Evolutionary conservation across 2,329 filamentous ascomycete genomes (phyloP).

Genomic region (Pezicula rhizophila): DNA sequence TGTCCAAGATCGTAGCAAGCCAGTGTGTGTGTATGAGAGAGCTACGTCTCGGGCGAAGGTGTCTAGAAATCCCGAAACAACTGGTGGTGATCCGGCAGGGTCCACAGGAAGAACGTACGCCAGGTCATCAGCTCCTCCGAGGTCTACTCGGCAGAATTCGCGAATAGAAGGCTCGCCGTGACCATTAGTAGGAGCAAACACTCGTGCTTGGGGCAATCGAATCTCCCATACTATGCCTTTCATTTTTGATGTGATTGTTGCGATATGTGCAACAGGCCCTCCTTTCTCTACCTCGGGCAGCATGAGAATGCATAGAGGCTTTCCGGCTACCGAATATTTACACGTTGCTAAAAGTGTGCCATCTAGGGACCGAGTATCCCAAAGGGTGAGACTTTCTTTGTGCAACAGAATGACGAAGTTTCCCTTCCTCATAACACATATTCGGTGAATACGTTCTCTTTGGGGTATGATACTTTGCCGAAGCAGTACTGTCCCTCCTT

Average conservation of each 20-base stretch:
- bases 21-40: conserved; percentile 73
- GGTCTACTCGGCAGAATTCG: conserved; percentile 66
- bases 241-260: conserved; percentile 75
- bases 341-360: conserved; percentile 54
- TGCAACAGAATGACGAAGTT: conserved; percentile 77
- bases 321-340: conserved; percentile 56
- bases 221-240: conserved; percentile 79
- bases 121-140: conserved; percentile 53
- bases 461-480: conserved; percentile 64
- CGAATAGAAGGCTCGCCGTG: conserved; percentile 38
- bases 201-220: conserved; percentile 45
- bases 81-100: conserved; percentile 68
- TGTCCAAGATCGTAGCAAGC: conserved; percentile 78
- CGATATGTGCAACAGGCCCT: conserved; percentile 60
- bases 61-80: conserved; percentile 74
- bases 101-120: conserved; percentile 75
- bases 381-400: conserved; percentile 64
- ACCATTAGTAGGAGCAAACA: conserved; percentile 29
- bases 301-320: conserved; percentile 73
- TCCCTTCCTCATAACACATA: conserved; percentile 70
- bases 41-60: conserved; percentile 81
- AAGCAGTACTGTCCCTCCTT: conserved; percentile 47
- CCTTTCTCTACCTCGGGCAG: conserved; percentile 55
- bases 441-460: conserved; percentile 69
- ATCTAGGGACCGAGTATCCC: conserved; percentile 63